These are phyloP conservation scores for Aspergillus conjunctus DNA, from an alignment of 495 filamentous ascomycete genomes.

Conservation along the genomic window DNA sequence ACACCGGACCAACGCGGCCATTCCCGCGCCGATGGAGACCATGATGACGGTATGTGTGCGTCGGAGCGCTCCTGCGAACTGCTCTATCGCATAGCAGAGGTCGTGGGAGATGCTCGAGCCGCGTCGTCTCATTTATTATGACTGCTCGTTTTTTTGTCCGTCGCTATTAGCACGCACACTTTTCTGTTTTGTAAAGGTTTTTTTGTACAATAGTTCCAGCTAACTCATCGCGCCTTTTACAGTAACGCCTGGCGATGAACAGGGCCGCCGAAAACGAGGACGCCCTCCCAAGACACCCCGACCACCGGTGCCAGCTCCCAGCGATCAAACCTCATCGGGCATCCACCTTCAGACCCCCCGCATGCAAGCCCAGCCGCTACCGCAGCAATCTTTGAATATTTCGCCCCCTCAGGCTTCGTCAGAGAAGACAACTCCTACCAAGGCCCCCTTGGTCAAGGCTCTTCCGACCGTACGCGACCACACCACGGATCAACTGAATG, in stretches of 20 bases:
- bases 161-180: slow-evolving; percentile 8
- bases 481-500: slow-evolving; percentile 92
- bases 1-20: slow-evolving; percentile 80
- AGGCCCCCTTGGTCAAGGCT: slow-evolving; percentile 83
- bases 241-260: slow-evolving; percentile 54
- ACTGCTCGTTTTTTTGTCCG: slow-evolving; percentile 9
- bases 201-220: background rate
- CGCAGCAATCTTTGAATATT: slow-evolving; percentile 48
- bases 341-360: slow-evolving; percentile 75
- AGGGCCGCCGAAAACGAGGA: slow-evolving; percentile 81
- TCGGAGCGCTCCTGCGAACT: slow-evolving; percentile 22
- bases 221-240: slow-evolving; percentile 10
- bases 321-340: slow-evolving; percentile 53
- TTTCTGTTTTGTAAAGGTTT: slow-evolving; percentile 10
- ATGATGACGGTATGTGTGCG: slow-evolving; percentile 80
- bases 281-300: slow-evolving; percentile 76
- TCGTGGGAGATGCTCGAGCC: slow-evolving; percentile 17
- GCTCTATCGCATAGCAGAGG: slow-evolving; percentile 11
- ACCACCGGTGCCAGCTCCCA: slow-evolving; percentile 37
- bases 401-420: slow-evolving; percentile 75
- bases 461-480: slow-evolving; percentile 95
- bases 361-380: slow-evolving; percentile 67
- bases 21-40: slow-evolving; percentile 57
- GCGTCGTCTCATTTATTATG: slow-evolving; percentile 19
- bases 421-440: slow-evolving; percentile 84